These are phyloP conservation scores for Tardiomyces blankii DNA, from an alignment of 1,139 yeast genomes.

Conservation along the genomic window DNA sequence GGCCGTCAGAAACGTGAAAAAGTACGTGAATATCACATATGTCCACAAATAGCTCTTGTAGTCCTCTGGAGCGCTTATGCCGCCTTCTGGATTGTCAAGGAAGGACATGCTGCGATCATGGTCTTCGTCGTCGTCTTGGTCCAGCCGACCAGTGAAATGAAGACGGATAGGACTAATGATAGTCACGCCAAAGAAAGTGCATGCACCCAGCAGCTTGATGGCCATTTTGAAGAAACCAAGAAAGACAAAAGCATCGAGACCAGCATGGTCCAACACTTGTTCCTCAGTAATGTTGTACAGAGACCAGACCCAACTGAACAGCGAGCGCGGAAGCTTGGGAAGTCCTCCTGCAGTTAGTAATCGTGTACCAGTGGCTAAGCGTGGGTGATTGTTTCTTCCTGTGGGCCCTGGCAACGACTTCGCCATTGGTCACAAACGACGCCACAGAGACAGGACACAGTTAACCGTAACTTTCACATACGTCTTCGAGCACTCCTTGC, in stretches of 20 bases:
- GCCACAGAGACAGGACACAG: too few relatives aligned
- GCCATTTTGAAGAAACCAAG: conserved; percentile 72
- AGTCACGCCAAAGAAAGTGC: conserved; percentile 51
- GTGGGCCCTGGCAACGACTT: too few relatives aligned
- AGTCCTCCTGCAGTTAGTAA: conserved; percentile 25
- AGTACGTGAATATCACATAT: conserved; percentile 77
- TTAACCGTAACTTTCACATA: too few relatives aligned
- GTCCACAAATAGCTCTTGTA: conserved; percentile 41
- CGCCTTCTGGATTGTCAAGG: conserved; percentile 4
- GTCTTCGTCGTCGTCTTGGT: conserved; percentile 37
- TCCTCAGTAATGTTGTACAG: conserved; percentile 56
- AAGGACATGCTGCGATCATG: conserved; percentile 1
- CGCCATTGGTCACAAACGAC: too few relatives aligned
- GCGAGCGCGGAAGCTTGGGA: conserved; percentile 35
- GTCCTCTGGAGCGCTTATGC: conserved; percentile 14
- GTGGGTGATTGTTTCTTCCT: too few relatives aligned
- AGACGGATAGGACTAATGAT: conserved; percentile 67
- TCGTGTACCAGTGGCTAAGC: too few relatives aligned
- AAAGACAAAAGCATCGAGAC: conserved; percentile 86
- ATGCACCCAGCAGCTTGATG: conserved; percentile 45
- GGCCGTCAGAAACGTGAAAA: conserved; percentile 63
- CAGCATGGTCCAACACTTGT: conserved; percentile 79
- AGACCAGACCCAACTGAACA: conserved; percentile 73
- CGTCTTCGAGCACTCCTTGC: conserved; percentile 31
- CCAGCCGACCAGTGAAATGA: conserved; percentile 58